A percentile compares a stretch with the other conserved stretches of the same genome.
Evolutionary conservation across 768 basidiomycete genomes (phyloP).

Genomic region (Collybiopsis confluens): DNA sequence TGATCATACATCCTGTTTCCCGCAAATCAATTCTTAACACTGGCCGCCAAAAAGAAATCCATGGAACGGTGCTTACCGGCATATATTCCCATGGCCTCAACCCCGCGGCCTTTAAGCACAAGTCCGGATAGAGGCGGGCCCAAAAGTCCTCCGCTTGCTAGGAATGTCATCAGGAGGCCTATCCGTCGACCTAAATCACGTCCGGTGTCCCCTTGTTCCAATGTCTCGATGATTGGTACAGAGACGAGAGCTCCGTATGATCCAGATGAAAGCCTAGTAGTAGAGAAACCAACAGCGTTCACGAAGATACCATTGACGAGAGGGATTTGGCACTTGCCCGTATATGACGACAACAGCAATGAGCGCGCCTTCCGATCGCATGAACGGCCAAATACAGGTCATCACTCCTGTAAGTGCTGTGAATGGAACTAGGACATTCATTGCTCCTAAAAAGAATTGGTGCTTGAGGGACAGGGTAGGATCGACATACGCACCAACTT

Average conservation of each 20-base stretch:
- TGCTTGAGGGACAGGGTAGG: not conserved
- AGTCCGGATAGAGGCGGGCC: conserved; percentile 40
- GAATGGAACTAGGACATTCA: conserved; percentile 69
- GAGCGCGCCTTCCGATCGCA: conserved; percentile 19
- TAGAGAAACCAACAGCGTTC: not conserved
- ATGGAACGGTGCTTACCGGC: conserved; percentile 26
- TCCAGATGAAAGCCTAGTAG: conserved; percentile 29
- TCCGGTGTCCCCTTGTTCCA: conserved; percentile 10
- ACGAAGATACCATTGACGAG: too few relatives aligned
- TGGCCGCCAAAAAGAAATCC: too few relatives aligned
- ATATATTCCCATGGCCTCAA: conserved; percentile 27
- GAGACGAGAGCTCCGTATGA: conserved; percentile 27
- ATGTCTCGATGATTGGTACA: conserved; percentile 23
- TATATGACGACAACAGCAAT: conserved; percentile 34
- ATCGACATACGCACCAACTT: conserved; percentile 37
- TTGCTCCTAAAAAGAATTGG: conserved; percentile 38
- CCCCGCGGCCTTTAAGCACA: conserved; percentile 25
- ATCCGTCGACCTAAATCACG: conserved; percentile 30
- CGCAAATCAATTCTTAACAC: too few relatives aligned
- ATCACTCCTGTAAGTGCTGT: conserved; percentile 36
- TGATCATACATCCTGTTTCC: conserved; percentile 1
- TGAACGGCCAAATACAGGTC: conserved; percentile 43
- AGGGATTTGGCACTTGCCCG: conserved; percentile 24
- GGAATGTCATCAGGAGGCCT: conserved; percentile 32
- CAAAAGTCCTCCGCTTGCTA: conserved; percentile 31